phyloP scores from a whole-genome alignment of 83 land plant species.

The Diphasiastrum complanatum region DNA sequence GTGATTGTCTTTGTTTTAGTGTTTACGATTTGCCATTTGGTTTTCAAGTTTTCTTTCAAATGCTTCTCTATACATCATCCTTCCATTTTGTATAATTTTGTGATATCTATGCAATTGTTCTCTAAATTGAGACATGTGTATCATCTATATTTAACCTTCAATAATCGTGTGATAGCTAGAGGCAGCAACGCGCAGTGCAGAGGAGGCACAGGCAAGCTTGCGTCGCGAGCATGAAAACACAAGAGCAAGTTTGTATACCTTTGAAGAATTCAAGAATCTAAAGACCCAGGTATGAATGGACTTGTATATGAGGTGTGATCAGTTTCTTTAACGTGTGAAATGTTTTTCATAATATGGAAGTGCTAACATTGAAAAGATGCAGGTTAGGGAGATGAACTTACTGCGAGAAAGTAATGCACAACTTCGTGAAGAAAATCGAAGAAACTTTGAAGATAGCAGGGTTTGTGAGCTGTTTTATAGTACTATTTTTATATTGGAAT shows the following conservation, averaged over 20 bases:
- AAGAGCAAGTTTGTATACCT: conserved; percentile 44
- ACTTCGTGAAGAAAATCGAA: conserved; percentile 82
- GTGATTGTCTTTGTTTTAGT: too few relatives aligned
- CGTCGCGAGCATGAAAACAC: conserved; percentile 54
- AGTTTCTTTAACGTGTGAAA: too few relatives aligned
- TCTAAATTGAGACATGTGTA: background rate
- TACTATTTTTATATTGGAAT: background rate
- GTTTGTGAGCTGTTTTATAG: conserved; percentile 18
- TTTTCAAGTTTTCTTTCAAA: background rate
- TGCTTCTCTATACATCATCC: background rate
- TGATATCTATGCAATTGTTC: too few relatives aligned
- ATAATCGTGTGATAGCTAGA: conserved; percentile 50
- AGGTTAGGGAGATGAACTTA: conserved; percentile 75
- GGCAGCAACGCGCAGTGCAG: conserved; percentile 59
- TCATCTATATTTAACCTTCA: background rate
- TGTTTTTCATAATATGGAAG: too few relatives aligned
- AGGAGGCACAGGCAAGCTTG: conserved; percentile 63
- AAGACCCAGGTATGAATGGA: conserved; percentile 69
- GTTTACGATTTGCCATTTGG: too few relatives aligned
- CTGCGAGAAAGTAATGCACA: conserved; percentile 87
- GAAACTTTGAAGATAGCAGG: conserved; percentile 85
- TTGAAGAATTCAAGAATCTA: conserved; percentile 72
- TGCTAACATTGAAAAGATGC: too few relatives aligned
- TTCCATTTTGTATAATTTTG: background rate
- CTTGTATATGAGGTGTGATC: too few relatives aligned